Percentiles rank a stretch among this genome's conserved stretches.
Evolutionary conservation across 495 filamentous ascomycete species (phyloP).

Genomic region (Neurospora discreta): DNA sequence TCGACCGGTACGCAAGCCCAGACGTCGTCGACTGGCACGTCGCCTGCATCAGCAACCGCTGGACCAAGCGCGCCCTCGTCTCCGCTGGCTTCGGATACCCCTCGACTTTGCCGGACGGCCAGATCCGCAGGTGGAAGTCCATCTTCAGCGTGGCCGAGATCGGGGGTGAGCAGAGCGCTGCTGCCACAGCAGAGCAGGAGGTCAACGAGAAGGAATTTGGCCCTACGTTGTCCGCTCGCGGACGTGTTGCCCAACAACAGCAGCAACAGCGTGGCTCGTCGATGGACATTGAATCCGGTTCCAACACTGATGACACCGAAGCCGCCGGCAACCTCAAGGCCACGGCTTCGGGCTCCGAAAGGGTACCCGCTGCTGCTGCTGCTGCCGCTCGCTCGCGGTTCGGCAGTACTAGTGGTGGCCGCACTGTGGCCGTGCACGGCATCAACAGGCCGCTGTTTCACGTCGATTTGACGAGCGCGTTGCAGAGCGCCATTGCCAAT

Average conservation of each 20-base stretch:
- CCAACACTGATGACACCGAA: not conserved
- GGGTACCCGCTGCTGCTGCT: not conserved
- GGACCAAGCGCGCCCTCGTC: slow-evolving; percentile 93
- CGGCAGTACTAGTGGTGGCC: slow-evolving; percentile 1
- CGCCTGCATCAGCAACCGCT: slow-evolving; percentile 87
- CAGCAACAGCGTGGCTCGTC: not conserved
- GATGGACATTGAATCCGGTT: not conserved
- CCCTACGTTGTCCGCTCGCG: not conserved
- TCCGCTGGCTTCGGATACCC: slow-evolving; percentile 90
- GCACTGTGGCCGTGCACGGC: slow-evolving; percentile 60
- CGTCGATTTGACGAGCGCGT: slow-evolving; percentile 80
- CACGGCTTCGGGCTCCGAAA: not conserved
- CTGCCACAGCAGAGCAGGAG: slow-evolving; percentile 39
- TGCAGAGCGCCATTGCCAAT: slow-evolving; percentile 82
- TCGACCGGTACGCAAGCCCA: slow-evolving; percentile 77
- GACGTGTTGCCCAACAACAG: not conserved
- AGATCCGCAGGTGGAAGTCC: slow-evolving; percentile 72
- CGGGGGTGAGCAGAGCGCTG: slow-evolving; percentile 58
- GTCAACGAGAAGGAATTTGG: slow-evolving; percentile 47
- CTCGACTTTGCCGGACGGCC: slow-evolving; percentile 34
- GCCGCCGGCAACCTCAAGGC: not conserved
- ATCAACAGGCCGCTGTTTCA: slow-evolving; percentile 90
- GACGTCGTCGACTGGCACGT: slow-evolving; percentile 93
- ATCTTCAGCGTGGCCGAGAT: slow-evolving; percentile 93
- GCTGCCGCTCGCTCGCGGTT: not conserved